Conservation (phyloP, 345 rosid genomes). For the Eucalyptus pumila region DNA sequence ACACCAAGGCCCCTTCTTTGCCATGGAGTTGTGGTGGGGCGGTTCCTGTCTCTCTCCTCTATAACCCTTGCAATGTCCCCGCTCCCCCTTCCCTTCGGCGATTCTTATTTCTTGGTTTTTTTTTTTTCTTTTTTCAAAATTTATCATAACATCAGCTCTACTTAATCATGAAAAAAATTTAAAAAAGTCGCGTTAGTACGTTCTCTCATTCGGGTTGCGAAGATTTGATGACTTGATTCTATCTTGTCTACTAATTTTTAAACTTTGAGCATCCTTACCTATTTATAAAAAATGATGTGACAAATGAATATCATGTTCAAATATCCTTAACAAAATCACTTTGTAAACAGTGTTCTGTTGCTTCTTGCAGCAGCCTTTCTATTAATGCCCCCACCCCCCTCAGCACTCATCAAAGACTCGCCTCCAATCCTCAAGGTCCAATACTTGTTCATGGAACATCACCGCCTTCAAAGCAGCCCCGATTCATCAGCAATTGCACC, state of each 20-base stretch:
- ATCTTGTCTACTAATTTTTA: neutral
- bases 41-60: neutral
- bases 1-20: neutral
- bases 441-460: neutral
- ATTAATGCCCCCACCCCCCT: neutral
- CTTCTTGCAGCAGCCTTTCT: neutral
- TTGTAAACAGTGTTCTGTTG: neutral
- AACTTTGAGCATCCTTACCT: neutral
- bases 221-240: too few relatives aligned
- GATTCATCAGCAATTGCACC: neutral
- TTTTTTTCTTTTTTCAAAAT: neutral
- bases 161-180: accelerated
- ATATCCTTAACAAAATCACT: neutral
- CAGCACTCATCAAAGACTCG: neutral
- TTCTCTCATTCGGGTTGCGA: too few relatives aligned
- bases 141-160: neutral
- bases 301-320: neutral
- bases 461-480: neutral
- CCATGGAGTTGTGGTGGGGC: neutral
- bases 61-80: neutral
- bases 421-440: neutral
- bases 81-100: too few relatives aligned
- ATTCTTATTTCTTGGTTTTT: neutral
- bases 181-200: accelerated
- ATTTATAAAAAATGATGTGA: neutral